Evolutionary conservation across 2,329 filamentous ascomycete genomes (phyloP).

Genomic region (Cadophora malorum): DNA sequence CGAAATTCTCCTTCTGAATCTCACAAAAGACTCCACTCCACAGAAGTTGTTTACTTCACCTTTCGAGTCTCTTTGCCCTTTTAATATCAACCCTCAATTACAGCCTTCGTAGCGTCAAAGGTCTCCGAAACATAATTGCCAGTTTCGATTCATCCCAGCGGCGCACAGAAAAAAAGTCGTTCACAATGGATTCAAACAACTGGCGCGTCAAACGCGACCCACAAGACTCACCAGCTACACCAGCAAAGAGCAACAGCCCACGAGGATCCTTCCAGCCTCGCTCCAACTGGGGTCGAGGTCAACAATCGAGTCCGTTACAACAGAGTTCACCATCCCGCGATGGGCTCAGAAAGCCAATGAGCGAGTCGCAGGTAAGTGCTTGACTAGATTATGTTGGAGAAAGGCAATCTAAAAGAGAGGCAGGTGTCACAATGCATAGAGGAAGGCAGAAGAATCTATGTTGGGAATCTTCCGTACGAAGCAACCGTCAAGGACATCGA

Average conservation of each 20-base stretch:
- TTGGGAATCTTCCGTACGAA: constrained; percentile 61
- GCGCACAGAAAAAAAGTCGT: not conserved
- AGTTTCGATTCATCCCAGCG: not conserved
- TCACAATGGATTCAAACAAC: constrained; percentile 39
- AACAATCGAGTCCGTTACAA: constrained; percentile 2
- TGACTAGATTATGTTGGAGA: not conserved
- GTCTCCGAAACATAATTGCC: not conserved
- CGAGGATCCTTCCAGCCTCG: not conserved
- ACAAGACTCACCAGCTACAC: constrained; percentile 22
- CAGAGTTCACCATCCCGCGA: constrained; percentile 19
- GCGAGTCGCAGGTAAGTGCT: constrained; percentile 24
- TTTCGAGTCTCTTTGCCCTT: not conserved
- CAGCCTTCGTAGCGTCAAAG: not conserved
- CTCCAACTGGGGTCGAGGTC: not conserved
- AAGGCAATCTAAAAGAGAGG: not conserved
- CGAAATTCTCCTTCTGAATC: not conserved
- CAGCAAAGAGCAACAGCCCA: not conserved
- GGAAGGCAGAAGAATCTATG: constrained; percentile 51
- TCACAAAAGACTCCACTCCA: not conserved
- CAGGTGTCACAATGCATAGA: constrained; percentile 37
- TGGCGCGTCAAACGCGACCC: constrained; percentile 39
- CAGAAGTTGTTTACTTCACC: not conserved
- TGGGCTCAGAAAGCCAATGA: constrained; percentile 28
- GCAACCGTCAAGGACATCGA: constrained; percentile 58
- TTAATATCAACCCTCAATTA: not conserved